Percentiles rank a stretch among this genome's conserved stretches.
These are phyloP conservation scores for Citropsis articulata DNA, from an alignment of 345 rosid genomes.

Conservation along the genomic window DNA sequence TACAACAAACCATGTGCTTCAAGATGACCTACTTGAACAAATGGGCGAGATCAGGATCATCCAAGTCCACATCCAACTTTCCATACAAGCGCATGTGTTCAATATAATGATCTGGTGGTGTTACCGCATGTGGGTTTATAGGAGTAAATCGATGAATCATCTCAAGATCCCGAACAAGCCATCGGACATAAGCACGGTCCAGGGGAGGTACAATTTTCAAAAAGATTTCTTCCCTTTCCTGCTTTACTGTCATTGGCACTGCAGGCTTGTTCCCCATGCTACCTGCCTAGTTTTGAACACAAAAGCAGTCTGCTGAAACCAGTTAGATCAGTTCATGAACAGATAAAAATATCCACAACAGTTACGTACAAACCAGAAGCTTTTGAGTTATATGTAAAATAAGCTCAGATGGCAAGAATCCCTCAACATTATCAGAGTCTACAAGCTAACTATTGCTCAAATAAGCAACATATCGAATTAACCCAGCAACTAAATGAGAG, in stretches of 20 bases:
- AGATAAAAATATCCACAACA: not conserved
- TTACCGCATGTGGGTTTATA: constrained; percentile 41
- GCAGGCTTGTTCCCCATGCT: constrained; percentile 69
- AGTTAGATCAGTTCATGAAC: not conserved
- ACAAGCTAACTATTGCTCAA: not conserved
- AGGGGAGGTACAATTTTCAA: constrained; percentile 65
- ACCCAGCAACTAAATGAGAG: not conserved
- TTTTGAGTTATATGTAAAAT: not conserved
- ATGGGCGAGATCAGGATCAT: constrained; percentile 77
- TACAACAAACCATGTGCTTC: not conserved
- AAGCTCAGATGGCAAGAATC: not conserved
- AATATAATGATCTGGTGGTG: constrained; percentile 69
- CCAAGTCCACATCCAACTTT: constrained; percentile 60
- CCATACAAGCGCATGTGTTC: constrained; percentile 66
- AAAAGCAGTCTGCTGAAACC: not conserved
- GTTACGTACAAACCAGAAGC: not conserved
- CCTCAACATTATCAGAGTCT: not conserved
- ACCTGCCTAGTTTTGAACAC: constrained; percentile 19
- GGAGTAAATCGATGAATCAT: constrained; percentile 60
- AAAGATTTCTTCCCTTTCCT: constrained; percentile 49
- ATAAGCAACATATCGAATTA: not conserved
- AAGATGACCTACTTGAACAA: constrained; percentile 39
- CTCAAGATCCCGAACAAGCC: constrained; percentile 78
- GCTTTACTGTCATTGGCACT: constrained; percentile 43
- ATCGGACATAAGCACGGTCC: constrained; percentile 55